A percentile compares a stretch with the other conserved stretches of the same genome.
These are phyloP conservation scores for Trametes pubescens DNA, from an alignment of 1,284 basidiomycete species.

Conservation along the genomic window DNA sequence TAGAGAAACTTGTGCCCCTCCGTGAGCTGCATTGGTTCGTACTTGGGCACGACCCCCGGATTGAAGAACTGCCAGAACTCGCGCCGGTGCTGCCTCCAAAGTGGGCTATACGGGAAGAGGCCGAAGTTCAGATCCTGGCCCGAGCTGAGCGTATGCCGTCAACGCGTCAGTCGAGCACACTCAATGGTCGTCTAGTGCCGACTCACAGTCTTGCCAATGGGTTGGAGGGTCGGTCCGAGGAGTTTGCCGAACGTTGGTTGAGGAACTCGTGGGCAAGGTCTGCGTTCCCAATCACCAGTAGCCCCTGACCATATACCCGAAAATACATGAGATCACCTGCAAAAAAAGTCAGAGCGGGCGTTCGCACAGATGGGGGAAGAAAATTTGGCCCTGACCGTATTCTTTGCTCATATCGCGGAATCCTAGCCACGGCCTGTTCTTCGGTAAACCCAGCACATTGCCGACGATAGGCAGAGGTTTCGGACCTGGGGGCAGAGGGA, in stretches of 20 bases:
- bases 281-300: conserved; percentile 22
- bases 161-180: background rate
- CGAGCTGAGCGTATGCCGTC: conserved; percentile 9
- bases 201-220: background rate
- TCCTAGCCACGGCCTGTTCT: background rate
- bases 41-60: conserved; percentile 6
- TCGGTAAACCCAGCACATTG: background rate
- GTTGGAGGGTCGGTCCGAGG: conserved; percentile 14
- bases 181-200: background rate
- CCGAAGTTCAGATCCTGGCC: conserved; percentile 45
- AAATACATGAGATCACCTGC: conserved; percentile 6
- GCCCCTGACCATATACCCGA: background rate
- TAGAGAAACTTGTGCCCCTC: conserved; percentile 25
- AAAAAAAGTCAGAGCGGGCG: background rate
- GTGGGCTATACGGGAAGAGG: conserved; percentile 33
- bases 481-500: background rate
- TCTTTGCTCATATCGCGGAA: background rate
- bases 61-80: conserved; percentile 33
- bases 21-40: conserved; percentile 19
- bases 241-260: conserved; percentile 20
- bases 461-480: background rate
- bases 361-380: background rate
- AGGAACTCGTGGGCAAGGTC: conserved; percentile 24
- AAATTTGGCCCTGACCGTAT: background rate
- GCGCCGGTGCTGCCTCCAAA: conserved; percentile 33